These are phyloP conservation scores for Tanacetum coccineum DNA, from an alignment of 129 eudicot species.

Conservation along the genomic window DNA sequence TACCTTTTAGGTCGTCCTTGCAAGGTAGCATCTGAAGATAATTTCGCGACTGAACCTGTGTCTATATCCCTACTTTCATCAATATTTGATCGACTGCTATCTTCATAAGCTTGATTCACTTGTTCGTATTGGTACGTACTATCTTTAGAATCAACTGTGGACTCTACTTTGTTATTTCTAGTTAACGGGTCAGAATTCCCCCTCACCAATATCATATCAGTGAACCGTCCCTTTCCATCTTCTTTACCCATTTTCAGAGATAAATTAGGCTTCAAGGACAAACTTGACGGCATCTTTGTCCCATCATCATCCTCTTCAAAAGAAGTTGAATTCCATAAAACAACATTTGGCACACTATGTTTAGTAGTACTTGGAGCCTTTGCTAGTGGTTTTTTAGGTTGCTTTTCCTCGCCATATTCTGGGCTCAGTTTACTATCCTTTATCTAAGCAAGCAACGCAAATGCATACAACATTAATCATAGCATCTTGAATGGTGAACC, in stretches of 20 bases:
- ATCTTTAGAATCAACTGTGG: conserved; percentile 17
- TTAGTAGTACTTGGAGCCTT: conserved; percentile 14
- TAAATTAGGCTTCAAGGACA: conserved; percentile 60
- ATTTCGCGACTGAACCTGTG: conserved; percentile 12
- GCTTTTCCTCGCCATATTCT: conserved; percentile 45
- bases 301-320: conserved; percentile 42
- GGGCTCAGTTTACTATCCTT: conserved; percentile 52
- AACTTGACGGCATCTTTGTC: conserved; percentile 31
- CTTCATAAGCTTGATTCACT: conserved; percentile 26
- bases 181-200: conserved; percentile 43
- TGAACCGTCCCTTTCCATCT: conserved; percentile 52
- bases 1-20: conserved; percentile 74
- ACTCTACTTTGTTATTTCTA: conserved; percentile 18
- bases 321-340: conserved; percentile 54
- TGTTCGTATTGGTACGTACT: conserved; percentile 11
- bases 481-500: background rate
- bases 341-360: conserved; percentile 27
- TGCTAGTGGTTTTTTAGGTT: conserved; percentile 25
- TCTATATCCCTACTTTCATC: conserved; percentile 25
- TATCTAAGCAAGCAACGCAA: conserved; percentile 41
- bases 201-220: conserved; percentile 63
- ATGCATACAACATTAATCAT: background rate
- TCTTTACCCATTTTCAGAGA: conserved; percentile 62
- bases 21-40: conserved; percentile 44
- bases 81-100: conserved; percentile 18